Percentiles rank a stretch among this genome's conserved stretches.
phyloP scores from a whole-genome alignment of 768 basidiomycete species.

The Tephrocybe sp. region DNA sequence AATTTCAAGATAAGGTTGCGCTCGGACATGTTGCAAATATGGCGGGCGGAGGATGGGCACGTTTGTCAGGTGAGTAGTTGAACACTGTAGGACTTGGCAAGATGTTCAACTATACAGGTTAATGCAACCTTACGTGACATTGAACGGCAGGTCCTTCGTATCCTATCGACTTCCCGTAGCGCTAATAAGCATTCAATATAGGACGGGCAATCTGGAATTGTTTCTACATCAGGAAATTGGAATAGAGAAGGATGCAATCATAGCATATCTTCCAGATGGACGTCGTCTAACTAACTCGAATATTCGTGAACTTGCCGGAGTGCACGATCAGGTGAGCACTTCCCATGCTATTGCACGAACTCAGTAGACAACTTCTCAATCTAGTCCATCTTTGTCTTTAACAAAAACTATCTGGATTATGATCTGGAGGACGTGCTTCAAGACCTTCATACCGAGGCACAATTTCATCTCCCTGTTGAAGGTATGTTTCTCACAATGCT shows the following conservation, averaged over 20 bases:
- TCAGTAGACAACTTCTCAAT: slow-evolving; percentile 2
- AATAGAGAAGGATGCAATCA: slow-evolving; percentile 61
- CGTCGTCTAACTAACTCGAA: slow-evolving; percentile 68
- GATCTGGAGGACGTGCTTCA: slow-evolving; percentile 62
- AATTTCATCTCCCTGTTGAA: slow-evolving; percentile 68
- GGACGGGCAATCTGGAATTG: slow-evolving; percentile 63
- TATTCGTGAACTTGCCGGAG: slow-evolving; percentile 70
- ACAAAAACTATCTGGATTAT: slow-evolving; percentile 74
- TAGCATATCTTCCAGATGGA: slow-evolving; percentile 82
- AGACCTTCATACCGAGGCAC: slow-evolving; percentile 59
- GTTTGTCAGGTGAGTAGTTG: slow-evolving; percentile 48
- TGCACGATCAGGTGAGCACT: slow-evolving; percentile 63
- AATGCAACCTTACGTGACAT: slow-evolving; percentile 73
- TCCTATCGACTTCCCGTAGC: slow-evolving; percentile 7
- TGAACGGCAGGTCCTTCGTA: slow-evolving; percentile 51
- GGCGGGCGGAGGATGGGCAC: slow-evolving; percentile 63
- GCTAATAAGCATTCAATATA: slow-evolving; percentile 22
- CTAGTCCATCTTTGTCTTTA: slow-evolving; percentile 78
- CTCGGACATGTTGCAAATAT: slow-evolving; percentile 56
- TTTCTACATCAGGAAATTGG: slow-evolving; percentile 74
- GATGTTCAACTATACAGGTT: slow-evolving; percentile 34
- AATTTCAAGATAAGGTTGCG: neutral
- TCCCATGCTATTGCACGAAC: neutral
- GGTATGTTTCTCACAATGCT: slow-evolving; percentile 36
- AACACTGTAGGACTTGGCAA: neutral